Evolutionary conservation across 2,329 filamentous ascomycete species (phyloP), one percentile per base, ranked within the genome.

Genomic region (Botrytis cinerea): DNA sequence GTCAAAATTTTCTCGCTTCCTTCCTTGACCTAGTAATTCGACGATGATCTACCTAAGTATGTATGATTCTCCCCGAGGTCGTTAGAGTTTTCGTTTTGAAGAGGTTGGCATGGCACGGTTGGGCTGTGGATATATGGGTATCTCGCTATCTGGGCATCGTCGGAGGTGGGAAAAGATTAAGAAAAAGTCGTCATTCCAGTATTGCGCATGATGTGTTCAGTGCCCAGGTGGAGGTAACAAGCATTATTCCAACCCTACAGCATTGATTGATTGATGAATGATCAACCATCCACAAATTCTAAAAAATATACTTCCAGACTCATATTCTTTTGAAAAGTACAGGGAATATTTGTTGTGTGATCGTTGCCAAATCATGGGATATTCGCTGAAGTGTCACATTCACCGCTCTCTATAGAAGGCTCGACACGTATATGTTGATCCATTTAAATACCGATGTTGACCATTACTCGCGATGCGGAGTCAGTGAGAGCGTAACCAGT

Each of bases 361-460:
- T 72, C 71, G 71, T 38, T 72, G 63, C 48, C 71, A 69, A 69
- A 72, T 72, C 71, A 72, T 72, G 71, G 71, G 71, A 72, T 72
- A 45, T 68, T 38, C 62, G 63, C 63, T 61, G 71, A 72, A 69
- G 71, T 72, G 62, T 72, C 71, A 72, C 71, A 72, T 72, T 72
- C 71, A 72, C 71, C 71, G 71, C 71, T 68, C 35, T 20, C 61
- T 67, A 20, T 48, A 46, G 38, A 38, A 72, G 48, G 48, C 48
- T 68, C 71, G 71, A 72, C 71, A 72, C 62, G 71, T 72, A 72
- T 72, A 72, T 46, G 32, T 60, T 60, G 71, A 72, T 72, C 71
- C 71, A 72, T 72, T 72, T 60, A 68, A 60, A 68, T 68, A 68
- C 22, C 48, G 48, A 60, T 48, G 71, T 72, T 54, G 62, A 59